Percentiles rank a stretch among this genome's conserved stretches.
phyloP scores from a whole-genome alignment of 768 basidiomycete species.

The Lactarius vividus region DNA sequence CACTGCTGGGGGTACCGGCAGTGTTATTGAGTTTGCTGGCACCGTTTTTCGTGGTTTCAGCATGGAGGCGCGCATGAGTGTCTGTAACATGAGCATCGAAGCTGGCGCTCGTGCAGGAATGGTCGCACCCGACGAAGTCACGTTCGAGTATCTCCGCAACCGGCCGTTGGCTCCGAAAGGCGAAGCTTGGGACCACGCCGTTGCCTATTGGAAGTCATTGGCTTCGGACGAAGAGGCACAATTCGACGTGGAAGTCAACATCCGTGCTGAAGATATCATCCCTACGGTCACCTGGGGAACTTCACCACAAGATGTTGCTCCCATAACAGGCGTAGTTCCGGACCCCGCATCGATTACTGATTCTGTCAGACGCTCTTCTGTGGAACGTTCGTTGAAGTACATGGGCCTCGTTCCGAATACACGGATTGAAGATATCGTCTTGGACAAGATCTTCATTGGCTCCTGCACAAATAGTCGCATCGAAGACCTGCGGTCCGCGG shows the following conservation, averaged over 20 bases:
- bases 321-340: constrained; percentile 56
- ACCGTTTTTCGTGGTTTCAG: constrained; percentile 52
- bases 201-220: constrained; percentile 57
- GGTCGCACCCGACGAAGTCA: constrained; percentile 63
- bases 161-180: constrained; percentile 57
- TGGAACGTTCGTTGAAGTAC: constrained; percentile 54
- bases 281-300: constrained; percentile 69
- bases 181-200: constrained; percentile 59
- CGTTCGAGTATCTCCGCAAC: constrained; percentile 59
- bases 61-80: constrained; percentile 62
- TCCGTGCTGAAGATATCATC: constrained; percentile 58
- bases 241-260: constrained; percentile 57
- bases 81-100: constrained; percentile 71
- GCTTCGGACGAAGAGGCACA: constrained; percentile 54
- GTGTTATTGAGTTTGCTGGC: constrained; percentile 61
- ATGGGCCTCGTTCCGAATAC: constrained; percentile 58
- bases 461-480: constrained; percentile 69
- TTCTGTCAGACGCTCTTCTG: constrained; percentile 44
- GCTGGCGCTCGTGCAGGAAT: constrained; percentile 64
- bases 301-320: constrained; percentile 59
- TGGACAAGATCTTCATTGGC: constrained; percentile 68
- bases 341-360: constrained; percentile 48
- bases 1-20: constrained; percentile 64
- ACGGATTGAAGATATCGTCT: constrained; percentile 53
- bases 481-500: constrained; percentile 62